Conservation (phyloP, 2,329 filamentous ascomycete genomes). For the Diaporthe amygdali region DNA sequence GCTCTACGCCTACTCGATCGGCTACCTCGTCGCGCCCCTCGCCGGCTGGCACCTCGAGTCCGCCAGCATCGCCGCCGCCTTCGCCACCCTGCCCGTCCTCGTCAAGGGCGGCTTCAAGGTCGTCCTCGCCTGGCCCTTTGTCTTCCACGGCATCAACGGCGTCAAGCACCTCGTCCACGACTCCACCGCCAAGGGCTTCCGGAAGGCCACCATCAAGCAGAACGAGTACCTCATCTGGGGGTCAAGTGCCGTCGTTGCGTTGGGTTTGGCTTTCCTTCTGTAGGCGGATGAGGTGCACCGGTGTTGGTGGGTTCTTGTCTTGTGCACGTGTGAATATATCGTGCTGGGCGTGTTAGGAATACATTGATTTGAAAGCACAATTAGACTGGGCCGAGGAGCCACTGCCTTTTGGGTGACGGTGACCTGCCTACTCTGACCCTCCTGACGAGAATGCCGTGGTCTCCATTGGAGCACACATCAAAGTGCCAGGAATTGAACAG, state of each 20-base stretch:
- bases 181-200: slow-evolving; percentile 51
- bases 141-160: slow-evolving; percentile 63
- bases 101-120: slow-evolving; percentile 65
- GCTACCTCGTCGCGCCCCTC: slow-evolving; percentile 81
- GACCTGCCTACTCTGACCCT: background rate
- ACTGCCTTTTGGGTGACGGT: background rate
- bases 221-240: slow-evolving; percentile 55
- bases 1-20: slow-evolving; percentile 80
- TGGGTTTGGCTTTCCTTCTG: slow-evolving; percentile 55
- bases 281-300: slow-evolving; percentile 34
- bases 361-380: slow-evolving; percentile 3
- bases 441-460: no score
- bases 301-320: background rate
- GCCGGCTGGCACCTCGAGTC: slow-evolving; percentile 69
- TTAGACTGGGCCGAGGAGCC: background rate
- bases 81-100: slow-evolving; percentile 62
- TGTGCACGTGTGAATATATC: slow-evolving; percentile 15
- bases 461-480: background rate
- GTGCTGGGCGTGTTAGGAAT: background rate
- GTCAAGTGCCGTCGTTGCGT: slow-evolving; percentile 46
- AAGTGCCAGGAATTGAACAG: no score
- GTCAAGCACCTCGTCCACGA: slow-evolving; percentile 61
- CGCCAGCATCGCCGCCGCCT: slow-evolving; percentile 63
- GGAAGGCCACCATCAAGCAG: slow-evolving; percentile 50
- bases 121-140: slow-evolving; percentile 62